Percentiles rank a stretch among this genome's conserved stretches.
These are phyloP conservation scores for Cyberlindnera mycetangii DNA, from an alignment of 805 yeast genomes.

Conservation along the genomic window DNA sequence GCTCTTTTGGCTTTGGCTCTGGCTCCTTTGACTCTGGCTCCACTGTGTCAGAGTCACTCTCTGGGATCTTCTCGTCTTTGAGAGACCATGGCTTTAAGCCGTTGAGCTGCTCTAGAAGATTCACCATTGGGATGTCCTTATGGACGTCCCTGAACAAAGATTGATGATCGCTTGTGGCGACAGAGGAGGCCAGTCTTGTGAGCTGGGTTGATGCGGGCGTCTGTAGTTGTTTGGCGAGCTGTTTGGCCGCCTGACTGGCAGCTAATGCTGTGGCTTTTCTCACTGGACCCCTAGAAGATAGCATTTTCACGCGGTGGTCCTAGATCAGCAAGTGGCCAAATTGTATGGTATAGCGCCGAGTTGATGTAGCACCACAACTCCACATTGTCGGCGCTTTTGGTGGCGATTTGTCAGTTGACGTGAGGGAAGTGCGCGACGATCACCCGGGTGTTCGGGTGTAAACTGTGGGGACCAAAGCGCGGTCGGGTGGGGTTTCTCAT, in stretches of 20 bases:
- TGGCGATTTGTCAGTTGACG: constrained; percentile 12
- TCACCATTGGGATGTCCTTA: constrained; percentile 17
- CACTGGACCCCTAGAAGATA: constrained; percentile 6
- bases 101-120: constrained; percentile 25
- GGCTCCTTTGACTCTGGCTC: constrained; percentile 2
- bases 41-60: constrained; percentile 5
- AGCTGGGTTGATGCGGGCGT: neutral
- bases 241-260: constrained; percentile 4
- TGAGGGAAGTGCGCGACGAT: neutral
- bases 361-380: neutral
- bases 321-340: neutral
- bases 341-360: neutral
- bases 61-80: constrained; percentile 12
- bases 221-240: neutral
- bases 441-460: constrained; percentile 10
- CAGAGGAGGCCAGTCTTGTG: constrained; percentile 11
- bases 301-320: constrained; percentile 7
- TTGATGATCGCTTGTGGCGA: neutral
- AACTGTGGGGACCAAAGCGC: neutral
- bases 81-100: constrained; percentile 16
- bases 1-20: constrained; percentile 6
- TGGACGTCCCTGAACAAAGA: neutral
- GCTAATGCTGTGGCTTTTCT: constrained; percentile 5
- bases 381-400: constrained; percentile 8
- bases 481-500: neutral